phyloP scores from a whole-genome alignment of 805 yeast species.

The Hanseniaspora clermontiae region DNA sequence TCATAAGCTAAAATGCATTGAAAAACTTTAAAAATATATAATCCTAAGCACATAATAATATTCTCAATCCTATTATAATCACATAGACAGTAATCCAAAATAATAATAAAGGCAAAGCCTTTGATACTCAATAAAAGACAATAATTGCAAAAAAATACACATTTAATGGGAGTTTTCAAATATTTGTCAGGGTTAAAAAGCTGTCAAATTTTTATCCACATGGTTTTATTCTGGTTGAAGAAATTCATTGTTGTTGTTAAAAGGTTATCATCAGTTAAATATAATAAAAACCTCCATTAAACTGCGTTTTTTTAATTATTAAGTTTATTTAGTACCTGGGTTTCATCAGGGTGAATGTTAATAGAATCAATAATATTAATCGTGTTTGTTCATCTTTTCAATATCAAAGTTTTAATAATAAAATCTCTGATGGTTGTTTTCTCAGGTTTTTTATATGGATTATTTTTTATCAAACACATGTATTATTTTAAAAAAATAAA shows the following conservation, averaged over 20 bases:
- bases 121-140: background rate
- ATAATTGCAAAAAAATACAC: background rate
- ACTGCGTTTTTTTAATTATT: background rate
- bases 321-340: background rate
- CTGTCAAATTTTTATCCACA: conserved; percentile 15
- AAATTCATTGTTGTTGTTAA: conserved; percentile 15
- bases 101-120: no score
- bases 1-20: background rate
- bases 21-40: background rate
- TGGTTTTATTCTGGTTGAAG: conserved; percentile 13
- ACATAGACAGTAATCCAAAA: background rate
- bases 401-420: no score
- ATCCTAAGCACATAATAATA: background rate
- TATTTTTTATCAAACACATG: no score
- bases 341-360: background rate
- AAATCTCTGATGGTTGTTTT: background rate
- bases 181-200: conserved; percentile 15
- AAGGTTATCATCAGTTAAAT: conserved; percentile 13
- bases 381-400: background rate
- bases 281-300: background rate
- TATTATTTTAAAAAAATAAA: no score
- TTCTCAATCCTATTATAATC: background rate
- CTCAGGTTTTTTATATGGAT: no score
- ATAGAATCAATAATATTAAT: background rate
- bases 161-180: background rate